Evolutionary conservation across 768 basidiomycete genomes (phyloP), one percentile per base, ranked within the genome.

Genomic region (Lyophyllum shimeji): DNA sequence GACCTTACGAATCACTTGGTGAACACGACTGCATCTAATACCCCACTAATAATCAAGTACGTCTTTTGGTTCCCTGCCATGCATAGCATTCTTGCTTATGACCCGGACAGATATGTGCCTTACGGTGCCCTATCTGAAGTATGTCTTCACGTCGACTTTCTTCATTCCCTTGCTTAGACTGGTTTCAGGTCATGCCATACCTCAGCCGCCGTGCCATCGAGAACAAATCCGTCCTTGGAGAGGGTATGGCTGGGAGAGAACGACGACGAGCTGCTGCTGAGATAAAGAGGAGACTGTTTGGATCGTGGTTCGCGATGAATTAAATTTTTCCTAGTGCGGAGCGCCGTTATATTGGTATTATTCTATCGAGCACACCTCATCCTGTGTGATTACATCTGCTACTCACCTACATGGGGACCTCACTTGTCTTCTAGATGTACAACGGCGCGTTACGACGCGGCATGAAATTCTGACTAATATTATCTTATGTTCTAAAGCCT

Each of bases 191-290:
- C 9, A 87, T 97, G 85, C 94, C 95, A 0, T 98, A 96, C 68
- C 81, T 97, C 8, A 81, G 87, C 39, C 81, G 94, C 29, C 79
- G 95, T 15, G 95, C 94, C 0, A 86, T 94, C 44, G 95, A 97
- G 83, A 97, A 98, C 76, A 95, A 93, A 71, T 87, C 87, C 0
- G 79, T 97, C 1, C 81, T 98, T 24, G 89, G 87, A 15, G 75
- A 81, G 18, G 89, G 88, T 1, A 84, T 78, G 12, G 92, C 93
- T 0, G 70, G 71, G 2, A 75, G 76, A 21, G 91, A 93, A 68
- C 74, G 87, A 21, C 69, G 68, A 55, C 67, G 84, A 27, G 84
- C 86, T 1, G 79, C 78, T 44, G 65, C 65, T 11, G 82, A 83
- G 64, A 79, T 92, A 39, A 70, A 78, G 73, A 74, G 72, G 60